Evolutionary conservation across 441 rosid species (phyloP).

Genomic region (Adansonia rubrostipa): DNA sequence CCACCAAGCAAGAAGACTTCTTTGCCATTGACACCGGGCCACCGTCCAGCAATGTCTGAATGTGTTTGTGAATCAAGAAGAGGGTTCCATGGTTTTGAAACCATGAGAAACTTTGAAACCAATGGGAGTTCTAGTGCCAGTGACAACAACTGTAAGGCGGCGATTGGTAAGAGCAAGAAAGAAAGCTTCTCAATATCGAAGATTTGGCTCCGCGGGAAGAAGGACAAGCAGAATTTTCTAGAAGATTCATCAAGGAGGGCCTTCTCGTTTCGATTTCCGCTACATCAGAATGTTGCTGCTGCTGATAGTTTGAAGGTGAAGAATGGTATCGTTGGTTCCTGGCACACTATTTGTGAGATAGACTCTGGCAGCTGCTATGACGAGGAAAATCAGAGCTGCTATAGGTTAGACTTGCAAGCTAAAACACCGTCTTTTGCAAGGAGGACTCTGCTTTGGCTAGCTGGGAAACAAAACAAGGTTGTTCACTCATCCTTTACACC

Average conservation of each 20-base stretch:
- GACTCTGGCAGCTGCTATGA: conserved; percentile 46
- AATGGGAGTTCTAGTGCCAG: conserved; percentile 21
- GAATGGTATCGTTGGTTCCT: conserved; percentile 25
- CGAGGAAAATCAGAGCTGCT: conserved; percentile 57
- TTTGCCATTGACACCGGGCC: conserved; percentile 62
- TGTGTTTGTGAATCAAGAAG: conserved; percentile 74
- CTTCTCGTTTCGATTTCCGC: conserved; percentile 64
- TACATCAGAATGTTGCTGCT: conserved; percentile 31
- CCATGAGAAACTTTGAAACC: conserved; percentile 35
- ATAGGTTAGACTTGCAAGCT: conserved; percentile 47
- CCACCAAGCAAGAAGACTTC: conserved; percentile 57
- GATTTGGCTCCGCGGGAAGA: conserved; percentile 74
- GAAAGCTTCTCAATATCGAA: conserved; percentile 90
- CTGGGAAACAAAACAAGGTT: conserved; percentile 91
- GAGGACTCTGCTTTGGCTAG: conserved; percentile 87
- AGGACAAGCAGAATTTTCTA: conserved; percentile 41
- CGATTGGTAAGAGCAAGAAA: conserved; percentile 42
- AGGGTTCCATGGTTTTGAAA: conserved; percentile 55
- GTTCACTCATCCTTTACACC: conserved; percentile 66
- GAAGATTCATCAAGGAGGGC: conserved; percentile 68
- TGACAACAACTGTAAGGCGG: conserved; percentile 30
- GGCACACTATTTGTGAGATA: conserved; percentile 36
- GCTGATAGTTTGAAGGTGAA: conserved; percentile 37
- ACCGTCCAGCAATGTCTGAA: conserved; percentile 75
- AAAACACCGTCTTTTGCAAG: conserved; percentile 93